A percentile compares a stretch with the other conserved stretches of the same genome.
Evolutionary conservation across 2,329 filamentous ascomycete species (phyloP).

Genomic region (Colletotrichum lentis): DNA sequence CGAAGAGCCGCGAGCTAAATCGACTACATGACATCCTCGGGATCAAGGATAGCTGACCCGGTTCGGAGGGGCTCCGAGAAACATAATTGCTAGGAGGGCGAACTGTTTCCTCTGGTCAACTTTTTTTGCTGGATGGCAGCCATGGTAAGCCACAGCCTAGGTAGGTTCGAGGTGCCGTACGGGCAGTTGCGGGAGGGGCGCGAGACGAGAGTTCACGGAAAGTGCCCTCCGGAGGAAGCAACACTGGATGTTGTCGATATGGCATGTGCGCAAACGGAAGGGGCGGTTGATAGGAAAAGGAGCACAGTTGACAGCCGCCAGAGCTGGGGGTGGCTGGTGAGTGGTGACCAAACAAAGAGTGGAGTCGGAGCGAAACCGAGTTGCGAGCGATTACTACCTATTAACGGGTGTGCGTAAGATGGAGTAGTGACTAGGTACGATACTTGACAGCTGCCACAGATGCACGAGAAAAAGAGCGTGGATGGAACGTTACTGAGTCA

Average conservation of each 20-base stretch:
- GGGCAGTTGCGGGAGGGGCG: background rate
- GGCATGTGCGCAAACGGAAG: constrained; percentile 16
- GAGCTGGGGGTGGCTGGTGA: background rate
- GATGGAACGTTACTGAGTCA: constrained; percentile 26
- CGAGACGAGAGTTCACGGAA: constrained; percentile 9
- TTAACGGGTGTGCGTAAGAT: constrained; percentile 23
- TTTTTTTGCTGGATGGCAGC: background rate
- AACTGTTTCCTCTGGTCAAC: background rate
- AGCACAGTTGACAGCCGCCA: background rate
- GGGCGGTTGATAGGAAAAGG: background rate
- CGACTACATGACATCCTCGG: constrained; percentile 14
- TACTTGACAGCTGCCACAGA: constrained; percentile 8
- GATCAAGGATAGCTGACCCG: constrained; percentile 12
- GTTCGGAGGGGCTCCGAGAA: constrained; percentile 25
- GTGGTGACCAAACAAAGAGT: background rate
- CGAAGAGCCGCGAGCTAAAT: constrained; percentile 9
- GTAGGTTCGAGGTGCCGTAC: background rate
- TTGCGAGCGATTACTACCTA: constrained; percentile 11
- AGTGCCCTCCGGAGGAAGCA: constrained; percentile 2
- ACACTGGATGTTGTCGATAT: background rate
- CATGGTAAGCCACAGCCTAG: background rate
- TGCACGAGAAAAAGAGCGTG: constrained; percentile 29
- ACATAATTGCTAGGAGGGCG: background rate
- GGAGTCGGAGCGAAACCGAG: background rate
- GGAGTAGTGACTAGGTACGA: constrained; percentile 23